Percentiles rank a stretch among this genome's conserved stretches.
These are phyloP conservation scores for Erythrophleum ivorense DNA, from an alignment of 331 rosid genomes.

Conservation along the genomic window DNA sequence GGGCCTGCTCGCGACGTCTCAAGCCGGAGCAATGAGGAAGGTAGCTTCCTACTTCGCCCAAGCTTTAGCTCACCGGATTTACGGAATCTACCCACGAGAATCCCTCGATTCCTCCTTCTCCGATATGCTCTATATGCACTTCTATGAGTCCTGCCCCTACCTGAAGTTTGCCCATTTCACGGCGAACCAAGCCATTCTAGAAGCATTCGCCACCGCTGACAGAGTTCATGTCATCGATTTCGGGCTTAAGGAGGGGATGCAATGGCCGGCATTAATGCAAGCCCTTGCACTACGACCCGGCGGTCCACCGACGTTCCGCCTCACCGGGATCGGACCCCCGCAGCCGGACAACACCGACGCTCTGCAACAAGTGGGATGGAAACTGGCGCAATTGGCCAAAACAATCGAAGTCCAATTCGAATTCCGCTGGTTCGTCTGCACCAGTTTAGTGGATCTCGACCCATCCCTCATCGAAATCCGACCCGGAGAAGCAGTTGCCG, in stretches of 20 bases:
- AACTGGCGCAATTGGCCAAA: constrained; percentile 62
- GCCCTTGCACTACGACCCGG: constrained; percentile 68
- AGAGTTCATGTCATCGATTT: constrained; percentile 73
- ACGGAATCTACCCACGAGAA: constrained; percentile 49
- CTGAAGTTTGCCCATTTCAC: constrained; percentile 83
- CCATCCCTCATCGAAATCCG: constrained; percentile 54
- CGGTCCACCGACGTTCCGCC: constrained; percentile 66
- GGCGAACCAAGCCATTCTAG: constrained; percentile 73
- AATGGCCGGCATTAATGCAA: constrained; percentile 79
- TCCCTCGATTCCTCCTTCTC: constrained; percentile 41
- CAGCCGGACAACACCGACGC: constrained; percentile 55
- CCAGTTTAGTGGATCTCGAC: constrained; percentile 57
- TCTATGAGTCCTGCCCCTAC: constrained; percentile 72
- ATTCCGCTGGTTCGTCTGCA: constrained; percentile 58
- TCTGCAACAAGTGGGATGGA: constrained; percentile 65
- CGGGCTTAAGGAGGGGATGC: constrained; percentile 68
- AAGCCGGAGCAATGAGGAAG: constrained; percentile 70
- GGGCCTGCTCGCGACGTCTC: constrained; percentile 54
- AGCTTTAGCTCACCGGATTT: constrained; percentile 61
- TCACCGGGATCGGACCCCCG: constrained; percentile 71
- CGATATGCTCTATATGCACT: constrained; percentile 62
- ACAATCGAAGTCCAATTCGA: constrained; percentile 59
- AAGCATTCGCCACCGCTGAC: constrained; percentile 50
- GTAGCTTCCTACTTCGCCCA: constrained; percentile 69
- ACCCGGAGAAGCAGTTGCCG: constrained; percentile 51